Base-by-base conservation (phyloP, 139 green algal genomes). In the Zygnema circumcarinatum region DNA sequence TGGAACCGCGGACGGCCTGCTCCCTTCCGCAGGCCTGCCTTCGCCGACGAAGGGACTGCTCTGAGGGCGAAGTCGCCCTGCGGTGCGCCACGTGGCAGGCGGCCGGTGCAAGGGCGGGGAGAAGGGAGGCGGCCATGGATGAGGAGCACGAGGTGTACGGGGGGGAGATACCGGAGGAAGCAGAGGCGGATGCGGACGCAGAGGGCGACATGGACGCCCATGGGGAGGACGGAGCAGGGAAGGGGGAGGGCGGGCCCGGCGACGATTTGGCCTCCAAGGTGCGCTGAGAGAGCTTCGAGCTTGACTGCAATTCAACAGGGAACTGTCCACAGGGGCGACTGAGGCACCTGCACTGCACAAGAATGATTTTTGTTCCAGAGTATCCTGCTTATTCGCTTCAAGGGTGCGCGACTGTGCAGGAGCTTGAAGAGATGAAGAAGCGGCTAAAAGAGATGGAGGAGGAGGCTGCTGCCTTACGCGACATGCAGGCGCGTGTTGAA, bases 381-480 rank as follows among this genome's bases (percentile, higher is more conserved):
- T n/a, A n/a, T n/a, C n/a, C n/a, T n/a, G n/a, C n/a, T n/a, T n/a
- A n/a, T n/a, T n/a, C n/a, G n/a, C n/a, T n/a, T n/a, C n/a, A 74
- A 2, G 72, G 33, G 47, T 22, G 22, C 76, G 76, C 33, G 1
- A 29, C 21, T 74, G 11, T 0, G 32, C 86, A 97, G 95, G 95
- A 98, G 76, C 91, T 98, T 7, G 95, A 97, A 38, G 92, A 93
- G 0, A 95, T 99, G 92, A 96, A 97, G 88, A 92, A 93, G 2
- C 95, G 94, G 54, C 92, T 99, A 33, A 92, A 93, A 31, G 94
- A 97, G 52, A 96, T 98, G 93, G 96, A 99, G 91, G 94, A 95
- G 76, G 96, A 98, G 82, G 95, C 94, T 32, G 94, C 92, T 1
- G 94, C 95, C 54, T 92, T 98, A 16, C 92, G 92, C n/a, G 93